Percentiles rank a stretch among this genome's conserved stretches.
Evolutionary conservation across 495 filamentous ascomycete species (phyloP).

Genomic region (Tetracladium marchalianum): DNA sequence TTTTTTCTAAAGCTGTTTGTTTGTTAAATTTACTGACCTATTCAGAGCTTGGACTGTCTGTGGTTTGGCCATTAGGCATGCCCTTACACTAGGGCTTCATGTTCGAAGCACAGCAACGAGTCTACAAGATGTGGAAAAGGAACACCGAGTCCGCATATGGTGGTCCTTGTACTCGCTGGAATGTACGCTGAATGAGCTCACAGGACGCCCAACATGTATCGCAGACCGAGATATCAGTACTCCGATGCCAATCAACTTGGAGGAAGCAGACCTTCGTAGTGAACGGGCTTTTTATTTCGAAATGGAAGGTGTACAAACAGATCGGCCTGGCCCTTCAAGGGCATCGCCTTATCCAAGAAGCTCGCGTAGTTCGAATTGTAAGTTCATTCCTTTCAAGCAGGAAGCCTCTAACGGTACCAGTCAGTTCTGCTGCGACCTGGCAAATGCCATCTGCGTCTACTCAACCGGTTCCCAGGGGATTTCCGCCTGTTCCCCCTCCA

Average conservation of each 20-base stretch:
- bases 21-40: conserved; percentile 2
- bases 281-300: conserved; percentile 12
- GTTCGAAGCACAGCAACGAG: conserved; percentile 41
- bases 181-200: conserved; percentile 45
- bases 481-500: not conserved
- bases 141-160: conserved; percentile 50
- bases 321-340: not conserved
- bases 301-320: not conserved
- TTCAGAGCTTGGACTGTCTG: conserved; percentile 50
- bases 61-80: conserved; percentile 47
- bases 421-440: conserved; percentile 1
- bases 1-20: conserved; percentile 6
- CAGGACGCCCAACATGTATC: conserved; percentile 49
- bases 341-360: not conserved
- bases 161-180: conserved; percentile 51
- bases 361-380: conserved; percentile 3
- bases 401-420: not conserved
- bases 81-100: conserved; percentile 51
- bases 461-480: not conserved
- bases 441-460: conserved; percentile 1
- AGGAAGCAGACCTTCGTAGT: conserved; percentile 35
- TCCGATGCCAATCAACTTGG: conserved; percentile 44
- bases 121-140: conserved; percentile 40
- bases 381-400: not conserved
- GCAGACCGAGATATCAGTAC: conserved; percentile 42